A percentile compares a stretch with the other conserved stretches of the same genome.
Evolutionary conservation across 169 alveolate genomes (phyloP).

Genomic region (Eimeria brunetti): DNA sequence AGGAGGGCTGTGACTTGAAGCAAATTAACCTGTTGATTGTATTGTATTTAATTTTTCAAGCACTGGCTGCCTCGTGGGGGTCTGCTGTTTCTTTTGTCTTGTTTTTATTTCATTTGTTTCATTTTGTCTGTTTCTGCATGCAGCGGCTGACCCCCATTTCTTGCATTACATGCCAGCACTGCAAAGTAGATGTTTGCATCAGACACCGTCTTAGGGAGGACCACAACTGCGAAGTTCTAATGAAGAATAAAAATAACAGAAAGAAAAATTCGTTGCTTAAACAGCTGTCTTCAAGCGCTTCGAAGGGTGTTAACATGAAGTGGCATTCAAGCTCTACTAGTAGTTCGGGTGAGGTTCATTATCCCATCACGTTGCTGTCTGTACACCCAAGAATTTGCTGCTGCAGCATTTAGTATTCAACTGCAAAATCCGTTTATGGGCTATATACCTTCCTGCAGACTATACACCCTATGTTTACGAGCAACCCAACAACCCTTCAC

Average conservation of each 20-base stretch:
- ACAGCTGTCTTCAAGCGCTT: slow-evolving; percentile 32
- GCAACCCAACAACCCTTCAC: not conserved
- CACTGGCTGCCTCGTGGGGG: not conserved
- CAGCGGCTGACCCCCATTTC: slow-evolving; percentile 79
- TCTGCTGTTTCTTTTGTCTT: no score
- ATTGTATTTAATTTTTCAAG: not conserved
- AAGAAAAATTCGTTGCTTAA: slow-evolving; percentile 32
- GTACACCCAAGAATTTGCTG: no score
- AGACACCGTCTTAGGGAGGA: slow-evolving; percentile 75
- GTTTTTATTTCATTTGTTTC: not conserved
- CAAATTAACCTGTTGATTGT: not conserved
- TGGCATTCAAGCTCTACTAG: not conserved
- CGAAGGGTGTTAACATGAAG: slow-evolving; percentile 9
- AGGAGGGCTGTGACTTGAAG: no score
- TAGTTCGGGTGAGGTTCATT: not conserved
- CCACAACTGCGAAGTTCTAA: slow-evolving; percentile 61
- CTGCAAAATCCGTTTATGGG: not conserved
- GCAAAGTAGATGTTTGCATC: slow-evolving; percentile 56
- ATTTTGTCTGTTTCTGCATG: not conserved
- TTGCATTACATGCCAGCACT: slow-evolving; percentile 46
- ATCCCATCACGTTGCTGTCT: not conserved
- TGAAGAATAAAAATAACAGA: not conserved
- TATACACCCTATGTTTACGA: not conserved
- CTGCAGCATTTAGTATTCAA: not conserved
- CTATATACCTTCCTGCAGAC: not conserved